phyloP scores from a whole-genome alignment of 257 asterid genomes.

The Forsythia viridissima region DNA sequence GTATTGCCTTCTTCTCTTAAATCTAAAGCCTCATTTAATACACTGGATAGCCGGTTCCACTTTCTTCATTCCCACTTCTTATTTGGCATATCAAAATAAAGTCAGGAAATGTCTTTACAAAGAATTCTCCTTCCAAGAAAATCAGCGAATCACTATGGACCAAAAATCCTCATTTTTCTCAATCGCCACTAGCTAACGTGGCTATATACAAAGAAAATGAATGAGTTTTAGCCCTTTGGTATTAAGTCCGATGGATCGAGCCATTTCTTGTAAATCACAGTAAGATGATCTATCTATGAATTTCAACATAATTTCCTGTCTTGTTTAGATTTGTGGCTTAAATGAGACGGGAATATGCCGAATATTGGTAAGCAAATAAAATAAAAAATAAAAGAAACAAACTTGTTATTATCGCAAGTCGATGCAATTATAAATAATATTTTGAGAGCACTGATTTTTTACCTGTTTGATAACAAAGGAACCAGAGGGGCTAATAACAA shows the following conservation, averaged over 20 bases:
- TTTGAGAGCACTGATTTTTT: background rate
- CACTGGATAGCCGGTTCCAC: background rate
- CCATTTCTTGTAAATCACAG: background rate
- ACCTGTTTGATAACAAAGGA: conserved; percentile 94
- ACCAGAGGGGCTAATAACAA: conserved; percentile 57
- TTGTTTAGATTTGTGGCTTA: background rate
- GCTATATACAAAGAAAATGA: background rate
- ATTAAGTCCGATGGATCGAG: background rate
- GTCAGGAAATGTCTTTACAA: background rate
- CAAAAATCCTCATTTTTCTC: background rate
- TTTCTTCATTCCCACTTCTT: background rate
- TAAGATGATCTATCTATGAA: background rate
- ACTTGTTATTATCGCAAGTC: background rate
- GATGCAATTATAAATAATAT: background rate
- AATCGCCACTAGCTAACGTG: background rate
- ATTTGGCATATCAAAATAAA: background rate
- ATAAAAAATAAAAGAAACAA: background rate
- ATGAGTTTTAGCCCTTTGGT: background rate
- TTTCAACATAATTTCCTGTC: background rate
- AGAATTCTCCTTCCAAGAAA: background rate
- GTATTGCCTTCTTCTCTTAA: background rate
- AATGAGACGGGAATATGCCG: background rate
- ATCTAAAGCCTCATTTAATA: background rate
- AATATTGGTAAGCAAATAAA: background rate
- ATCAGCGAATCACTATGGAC: background rate